phyloP scores from a whole-genome alignment of 1,284 basidiomycete species.

The Cystobasidiaceae sp. region DNA sequence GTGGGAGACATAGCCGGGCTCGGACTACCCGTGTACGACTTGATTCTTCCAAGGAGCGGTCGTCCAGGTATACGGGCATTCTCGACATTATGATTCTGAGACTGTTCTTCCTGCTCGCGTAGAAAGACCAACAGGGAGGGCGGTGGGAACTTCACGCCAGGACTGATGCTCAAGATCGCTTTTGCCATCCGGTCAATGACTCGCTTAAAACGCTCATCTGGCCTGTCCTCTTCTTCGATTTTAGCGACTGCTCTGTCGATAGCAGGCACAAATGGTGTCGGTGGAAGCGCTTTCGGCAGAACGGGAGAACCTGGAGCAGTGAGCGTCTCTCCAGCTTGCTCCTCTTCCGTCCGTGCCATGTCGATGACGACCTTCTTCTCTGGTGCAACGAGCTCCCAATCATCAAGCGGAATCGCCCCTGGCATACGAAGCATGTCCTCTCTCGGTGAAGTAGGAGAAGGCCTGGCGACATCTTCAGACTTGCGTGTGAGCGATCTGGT shows the following conservation, averaged over 20 bases:
- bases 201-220: conserved; percentile 19
- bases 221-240: neutral
- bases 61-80: neutral
- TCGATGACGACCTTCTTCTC: conserved; percentile 9
- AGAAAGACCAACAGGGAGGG: conserved; percentile 13
- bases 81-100: neutral
- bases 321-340: conserved; percentile 4
- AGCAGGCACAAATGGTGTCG: neutral
- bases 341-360: conserved; percentile 7
- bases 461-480: neutral
- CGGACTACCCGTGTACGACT: neutral
- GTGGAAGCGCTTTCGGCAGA: neutral
- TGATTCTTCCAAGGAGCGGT: neutral
- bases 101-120: conserved; percentile 21
- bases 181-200: conserved; percentile 29
- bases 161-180: conserved; percentile 24
- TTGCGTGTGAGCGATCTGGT: neutral
- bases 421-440: neutral
- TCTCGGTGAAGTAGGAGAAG: neutral
- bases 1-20: neutral
- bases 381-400: conserved; percentile 13
- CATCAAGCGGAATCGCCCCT: neutral
- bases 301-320: neutral
- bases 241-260: neutral
- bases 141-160: conserved; percentile 29